Conservation (phyloP, 1,284 basidiomycete genomes). For the Spongispora temasekensis region DNA sequence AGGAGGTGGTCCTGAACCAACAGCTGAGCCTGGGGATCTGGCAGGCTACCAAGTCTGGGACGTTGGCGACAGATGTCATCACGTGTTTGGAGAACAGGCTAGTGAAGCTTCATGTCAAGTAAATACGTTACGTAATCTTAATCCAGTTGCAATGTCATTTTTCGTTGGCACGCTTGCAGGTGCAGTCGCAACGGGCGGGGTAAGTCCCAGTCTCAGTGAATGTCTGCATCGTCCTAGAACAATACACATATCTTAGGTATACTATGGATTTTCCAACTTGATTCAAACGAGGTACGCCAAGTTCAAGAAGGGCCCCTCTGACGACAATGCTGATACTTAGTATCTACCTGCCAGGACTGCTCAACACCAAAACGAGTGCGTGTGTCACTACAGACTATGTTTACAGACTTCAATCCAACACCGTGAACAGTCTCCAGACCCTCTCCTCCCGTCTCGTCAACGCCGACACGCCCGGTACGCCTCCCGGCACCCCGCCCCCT, state of each 20-base stretch:
- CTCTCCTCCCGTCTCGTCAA: slow-evolving; percentile 50
- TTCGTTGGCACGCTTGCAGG: slow-evolving; percentile 58
- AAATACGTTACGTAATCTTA: too few species aligned
- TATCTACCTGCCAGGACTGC: slow-evolving; percentile 39
- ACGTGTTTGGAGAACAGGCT: slow-evolving; percentile 24
- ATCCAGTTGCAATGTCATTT: slow-evolving; percentile 40
- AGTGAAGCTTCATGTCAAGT: slow-evolving; percentile 29
- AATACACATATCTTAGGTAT: slow-evolving; percentile 41
- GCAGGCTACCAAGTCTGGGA: slow-evolving; percentile 24
- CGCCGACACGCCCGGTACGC: slow-evolving; percentile 42
- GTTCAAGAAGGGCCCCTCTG: not conserved
- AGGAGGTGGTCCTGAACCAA: slow-evolving; percentile 26
- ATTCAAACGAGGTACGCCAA: slow-evolving; percentile 49
- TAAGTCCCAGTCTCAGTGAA: slow-evolving; percentile 26
- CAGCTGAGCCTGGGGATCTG: slow-evolving; percentile 13
- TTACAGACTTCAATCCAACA: not conserved
- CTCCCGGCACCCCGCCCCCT: slow-evolving; percentile 47
- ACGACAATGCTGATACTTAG: not conserved
- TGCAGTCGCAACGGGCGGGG: slow-evolving; percentile 58
- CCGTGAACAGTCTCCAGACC: slow-evolving; percentile 41
- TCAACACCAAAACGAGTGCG: slow-evolving; percentile 52
- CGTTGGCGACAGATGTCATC: slow-evolving; percentile 11
- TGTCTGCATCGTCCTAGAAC: not conserved
- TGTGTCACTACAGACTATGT: too few species aligned
- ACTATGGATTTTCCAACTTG: slow-evolving; percentile 62